Evolutionary conservation across 2,329 filamentous ascomycete genomes (phyloP), one percentile per base, ranked within the genome.

Genomic region (Alternaria conjuncta): DNA sequence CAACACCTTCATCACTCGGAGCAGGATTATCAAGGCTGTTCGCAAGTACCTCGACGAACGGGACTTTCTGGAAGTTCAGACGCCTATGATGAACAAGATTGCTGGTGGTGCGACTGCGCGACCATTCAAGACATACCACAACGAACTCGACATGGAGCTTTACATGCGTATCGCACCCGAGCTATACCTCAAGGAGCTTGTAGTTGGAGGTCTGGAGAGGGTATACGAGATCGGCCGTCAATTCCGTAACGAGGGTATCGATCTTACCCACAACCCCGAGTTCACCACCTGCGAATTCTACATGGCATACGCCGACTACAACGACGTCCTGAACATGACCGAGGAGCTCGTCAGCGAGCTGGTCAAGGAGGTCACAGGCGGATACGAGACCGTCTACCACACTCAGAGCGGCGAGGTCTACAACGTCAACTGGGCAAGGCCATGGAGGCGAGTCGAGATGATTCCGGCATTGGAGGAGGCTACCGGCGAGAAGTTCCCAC

Each of bases 261-360:
- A 97, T 79, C 85, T 96, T 55, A 99, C 96, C 8, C 96, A 99
- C 86, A 99, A 98, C 85, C 96, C 92, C 43, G 96, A 99, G 80
- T 99, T 99, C 85, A 99, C 96, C 46, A 97, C 93, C 25, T 93
- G 93, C 80, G 96, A 99, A 82, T 98, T 98, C 84, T 99, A 99
- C 83, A 90, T 92, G 69, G 71, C 96, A 4, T 98, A 81, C 60
- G 81, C 84, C 41, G 79, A 80, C 55, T 74, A 97, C 71, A 92
- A 96, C 81, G 96, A 98, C 78, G 85, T 97, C 63, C 93, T 97
- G 91, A 84, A 92, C 64, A 87, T 93, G 76, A 98, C 96, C 2
- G 96, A 99, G 82, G 94, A 97, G 78, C 90, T 99, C 28, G 91
- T 99, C 50, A 94, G 93, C 30, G 88, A 90, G 44, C 87, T 98